Base-by-base conservation (phyloP, 2,329 filamentous ascomycete genomes). In the Fusarium liriodendri region DNA sequence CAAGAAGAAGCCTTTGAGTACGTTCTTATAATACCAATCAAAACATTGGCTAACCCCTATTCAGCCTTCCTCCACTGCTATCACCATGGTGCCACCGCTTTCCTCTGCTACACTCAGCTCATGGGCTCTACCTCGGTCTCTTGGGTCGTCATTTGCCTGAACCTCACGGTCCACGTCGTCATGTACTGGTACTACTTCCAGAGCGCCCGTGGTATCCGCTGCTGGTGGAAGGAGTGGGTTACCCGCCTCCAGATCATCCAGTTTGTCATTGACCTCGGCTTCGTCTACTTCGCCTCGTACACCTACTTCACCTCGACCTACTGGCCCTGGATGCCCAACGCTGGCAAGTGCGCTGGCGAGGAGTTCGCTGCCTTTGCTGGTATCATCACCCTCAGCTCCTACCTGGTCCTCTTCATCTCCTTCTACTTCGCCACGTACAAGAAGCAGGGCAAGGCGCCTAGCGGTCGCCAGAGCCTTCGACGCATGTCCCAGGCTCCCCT, bases 141-240 rank as follows among this genome's bases (percentile, higher is more conserved):
- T 70, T 98, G 96, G 96, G 94, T 98, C 65, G 92, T 93, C 72
- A 98, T 98, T 83, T 93, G 91, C 63, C 91, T 98, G 79, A 98
- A 98, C 89, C 87, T 98, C 81, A 91, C 91, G 74, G 96, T 98
- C 64, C 96, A 98, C 86, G 96, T 98, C 68, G 94, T 98, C 82
- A 98, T 98, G 96, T 98, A 98, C 92, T 98, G 95, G 95, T 98
- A 98, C 92, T 98, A 98, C 91, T 98, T 98, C 92, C 96, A 98
- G 89, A 96, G 94, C 81, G 95, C 96, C 64, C 95, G 96, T 78
- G 97, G 97, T 78, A 91, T 98, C 84, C 93, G 92, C 80, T 97
- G 98, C 86, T 98, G 95, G 95, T 98, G 96, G 96, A 98, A 98
- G 93, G 95, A 98, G 87, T 98, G 96, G 93, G 97, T 98, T 83